These are phyloP conservation scores for Monilinia fructicola DNA, from an alignment of 2,329 filamentous ascomycete genomes.

Conservation along the genomic window DNA sequence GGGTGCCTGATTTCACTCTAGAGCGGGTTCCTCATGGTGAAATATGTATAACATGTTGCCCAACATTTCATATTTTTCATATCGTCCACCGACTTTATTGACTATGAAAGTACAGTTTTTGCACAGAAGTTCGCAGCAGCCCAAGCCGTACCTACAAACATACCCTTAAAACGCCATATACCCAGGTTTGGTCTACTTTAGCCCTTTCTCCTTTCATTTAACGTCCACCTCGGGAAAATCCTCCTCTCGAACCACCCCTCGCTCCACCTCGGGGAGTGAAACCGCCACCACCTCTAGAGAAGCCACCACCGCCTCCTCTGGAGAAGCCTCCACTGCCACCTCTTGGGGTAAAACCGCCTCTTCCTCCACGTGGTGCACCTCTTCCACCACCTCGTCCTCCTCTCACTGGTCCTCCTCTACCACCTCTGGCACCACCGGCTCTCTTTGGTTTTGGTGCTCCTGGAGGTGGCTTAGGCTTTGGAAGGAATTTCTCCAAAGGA, in stretches of 20 bases:
- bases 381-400: conserved; percentile 46
- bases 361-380: conserved; percentile 49
- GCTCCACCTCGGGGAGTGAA: conserved; percentile 37
- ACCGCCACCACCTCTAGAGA: conserved; percentile 40
- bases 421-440: conserved; percentile 59
- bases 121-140: conserved; percentile 23
- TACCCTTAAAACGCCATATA: conserved; percentile 24
- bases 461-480: conserved; percentile 77
- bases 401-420: conserved; percentile 47
- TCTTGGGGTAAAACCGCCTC: conserved; percentile 50
- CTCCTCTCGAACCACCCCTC: conserved; percentile 38
- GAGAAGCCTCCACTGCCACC: conserved; percentile 45
- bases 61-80: conserved; percentile 10
- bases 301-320: conserved; percentile 39
- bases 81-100: conserved; percentile 14
- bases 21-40: neutral
- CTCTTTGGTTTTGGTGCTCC: conserved; percentile 70
- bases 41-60: conserved; percentile 17
- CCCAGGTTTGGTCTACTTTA: conserved; percentile 20
- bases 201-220: conserved; percentile 6
- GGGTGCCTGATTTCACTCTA: neutral
- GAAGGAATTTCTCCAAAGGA: conserved; percentile 92
- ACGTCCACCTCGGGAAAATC: conserved; percentile 38
- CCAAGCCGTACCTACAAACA: conserved; percentile 23
- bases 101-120: conserved; percentile 22